These are phyloP conservation scores for Pyrenula aspistea DNA, from an alignment of 495 filamentous ascomycete species.

Conservation along the genomic window DNA sequence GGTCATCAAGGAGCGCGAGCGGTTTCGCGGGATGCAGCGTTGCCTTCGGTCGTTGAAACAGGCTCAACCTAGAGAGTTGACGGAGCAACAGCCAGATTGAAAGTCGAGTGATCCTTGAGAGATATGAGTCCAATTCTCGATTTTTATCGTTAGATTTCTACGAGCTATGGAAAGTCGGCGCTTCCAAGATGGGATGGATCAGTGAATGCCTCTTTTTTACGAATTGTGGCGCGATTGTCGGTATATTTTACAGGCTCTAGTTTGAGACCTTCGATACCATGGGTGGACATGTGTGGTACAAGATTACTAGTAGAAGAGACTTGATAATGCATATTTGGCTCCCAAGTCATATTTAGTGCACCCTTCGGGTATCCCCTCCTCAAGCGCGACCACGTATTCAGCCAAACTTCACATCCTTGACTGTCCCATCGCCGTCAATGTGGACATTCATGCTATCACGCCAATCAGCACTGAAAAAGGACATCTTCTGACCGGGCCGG, in stretches of 20 bases:
- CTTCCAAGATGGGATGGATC: neutral
- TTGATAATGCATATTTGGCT: too few species aligned
- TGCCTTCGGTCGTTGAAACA: constrained; percentile 30
- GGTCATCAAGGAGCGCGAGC: constrained; percentile 64
- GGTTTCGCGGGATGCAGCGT: constrained; percentile 69
- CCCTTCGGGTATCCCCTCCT: too few species aligned
- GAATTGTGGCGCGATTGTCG: too few species aligned
- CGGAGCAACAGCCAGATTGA: neutral
- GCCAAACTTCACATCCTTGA: constrained; percentile 51
- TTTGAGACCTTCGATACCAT: too few species aligned
- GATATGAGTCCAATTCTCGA: neutral
- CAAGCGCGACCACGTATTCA: constrained; percentile 6
- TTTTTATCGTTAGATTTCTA: neutral
- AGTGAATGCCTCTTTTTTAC: neutral
- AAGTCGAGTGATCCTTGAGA: neutral
- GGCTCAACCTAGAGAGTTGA: neutral
- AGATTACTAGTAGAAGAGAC: too few species aligned
- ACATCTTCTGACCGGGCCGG: neutral
- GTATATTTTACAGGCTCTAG: too few species aligned
- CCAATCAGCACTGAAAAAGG: constrained; percentile 1
- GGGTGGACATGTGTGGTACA: too few species aligned
- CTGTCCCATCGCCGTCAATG: constrained; percentile 57
- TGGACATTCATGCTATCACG: constrained; percentile 56
- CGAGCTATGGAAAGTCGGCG: neutral
- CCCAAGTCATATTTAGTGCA: too few species aligned